These are phyloP conservation scores for Huntiella moniliformis DNA, from an alignment of 2,329 filamentous ascomycete genomes.

Conservation along the genomic window DNA sequence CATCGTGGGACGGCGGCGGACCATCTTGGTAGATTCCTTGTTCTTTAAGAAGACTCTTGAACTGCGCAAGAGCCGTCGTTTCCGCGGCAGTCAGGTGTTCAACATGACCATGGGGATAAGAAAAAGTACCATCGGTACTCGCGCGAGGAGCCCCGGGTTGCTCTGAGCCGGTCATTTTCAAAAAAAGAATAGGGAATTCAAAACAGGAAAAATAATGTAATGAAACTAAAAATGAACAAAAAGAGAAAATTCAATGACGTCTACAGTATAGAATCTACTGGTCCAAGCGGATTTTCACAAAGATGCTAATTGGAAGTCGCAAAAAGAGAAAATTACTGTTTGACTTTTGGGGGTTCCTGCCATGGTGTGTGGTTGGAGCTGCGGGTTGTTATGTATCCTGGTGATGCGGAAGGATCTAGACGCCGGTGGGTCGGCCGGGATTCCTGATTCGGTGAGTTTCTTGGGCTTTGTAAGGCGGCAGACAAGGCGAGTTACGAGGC, in stretches of 20 bases:
- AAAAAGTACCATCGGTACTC: slow-evolving; percentile 20
- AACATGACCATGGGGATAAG: slow-evolving; percentile 61
- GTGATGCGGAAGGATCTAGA: too few species aligned
- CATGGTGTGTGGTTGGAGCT: too few species aligned
- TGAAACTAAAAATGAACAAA: background rate
- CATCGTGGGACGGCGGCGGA: slow-evolving; percentile 46
- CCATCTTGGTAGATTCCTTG: slow-evolving; percentile 43
- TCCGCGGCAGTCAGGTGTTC: slow-evolving; percentile 57
- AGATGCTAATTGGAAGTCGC: too few species aligned
- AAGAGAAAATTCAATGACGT: background rate
- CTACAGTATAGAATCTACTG: background rate
- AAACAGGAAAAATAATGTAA: background rate
- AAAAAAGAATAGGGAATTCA: background rate
- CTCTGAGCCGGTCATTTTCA: too few species aligned
- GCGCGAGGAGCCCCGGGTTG: slow-evolving; percentile 4
- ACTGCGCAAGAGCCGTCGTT: slow-evolving; percentile 44
- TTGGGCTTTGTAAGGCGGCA: too few species aligned
- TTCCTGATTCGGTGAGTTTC: too few species aligned
- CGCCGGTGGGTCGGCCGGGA: too few species aligned
- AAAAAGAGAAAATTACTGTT: too few species aligned
- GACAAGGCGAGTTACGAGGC: too few species aligned
- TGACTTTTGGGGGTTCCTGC: too few species aligned
- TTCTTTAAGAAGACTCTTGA: slow-evolving; percentile 50
- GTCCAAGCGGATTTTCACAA: too few species aligned
- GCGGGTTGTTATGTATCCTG: too few species aligned